Conservation (phyloP, 1,284 basidiomycete species). For the Tetrapyrgos nigripes region DNA sequence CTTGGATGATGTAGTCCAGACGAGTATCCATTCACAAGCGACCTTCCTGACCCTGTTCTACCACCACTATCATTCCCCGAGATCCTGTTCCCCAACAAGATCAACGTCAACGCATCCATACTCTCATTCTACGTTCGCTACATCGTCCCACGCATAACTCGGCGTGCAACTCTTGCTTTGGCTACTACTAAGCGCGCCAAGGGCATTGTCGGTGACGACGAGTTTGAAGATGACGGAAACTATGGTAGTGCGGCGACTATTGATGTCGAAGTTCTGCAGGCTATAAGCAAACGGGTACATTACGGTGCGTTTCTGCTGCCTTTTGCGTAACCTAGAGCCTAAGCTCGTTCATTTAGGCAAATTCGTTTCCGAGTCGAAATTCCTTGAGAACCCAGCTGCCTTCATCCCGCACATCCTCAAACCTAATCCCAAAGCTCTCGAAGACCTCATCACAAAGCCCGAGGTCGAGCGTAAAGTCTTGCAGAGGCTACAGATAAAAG, state of each 20-base stretch:
- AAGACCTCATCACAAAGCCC: constrained; percentile 93
- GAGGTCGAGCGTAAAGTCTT: constrained; percentile 92
- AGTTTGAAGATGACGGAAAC: constrained; percentile 92
- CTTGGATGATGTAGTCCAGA: constrained; percentile 73
- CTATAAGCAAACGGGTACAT: constrained; percentile 95
- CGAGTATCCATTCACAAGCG: constrained; percentile 94
- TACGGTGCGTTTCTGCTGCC: constrained; percentile 72
- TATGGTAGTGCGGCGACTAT: constrained; percentile 95
- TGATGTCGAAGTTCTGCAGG: constrained; percentile 94
- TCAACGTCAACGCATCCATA: constrained; percentile 92
- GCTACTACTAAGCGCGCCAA: constrained; percentile 66
- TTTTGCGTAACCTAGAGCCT: neutral
- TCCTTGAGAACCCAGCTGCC: constrained; percentile 81
- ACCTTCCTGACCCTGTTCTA: constrained; percentile 87
- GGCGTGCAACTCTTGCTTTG: constrained; percentile 66
- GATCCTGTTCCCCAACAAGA: constrained; percentile 81
- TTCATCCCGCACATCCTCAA: constrained; percentile 92
- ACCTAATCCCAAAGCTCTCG: constrained; percentile 79
- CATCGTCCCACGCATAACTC: constrained; percentile 87
- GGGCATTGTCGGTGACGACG: constrained; percentile 70
- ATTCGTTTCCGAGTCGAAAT: constrained; percentile 98
- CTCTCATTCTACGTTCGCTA: constrained; percentile 85
- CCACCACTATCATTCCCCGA: constrained; percentile 78
- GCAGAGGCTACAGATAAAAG: constrained; percentile 90
- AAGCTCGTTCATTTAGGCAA: constrained; percentile 67